phyloP scores from a whole-genome alignment of 805 yeast species.

The Metschnikowia koreensis region DNA sequence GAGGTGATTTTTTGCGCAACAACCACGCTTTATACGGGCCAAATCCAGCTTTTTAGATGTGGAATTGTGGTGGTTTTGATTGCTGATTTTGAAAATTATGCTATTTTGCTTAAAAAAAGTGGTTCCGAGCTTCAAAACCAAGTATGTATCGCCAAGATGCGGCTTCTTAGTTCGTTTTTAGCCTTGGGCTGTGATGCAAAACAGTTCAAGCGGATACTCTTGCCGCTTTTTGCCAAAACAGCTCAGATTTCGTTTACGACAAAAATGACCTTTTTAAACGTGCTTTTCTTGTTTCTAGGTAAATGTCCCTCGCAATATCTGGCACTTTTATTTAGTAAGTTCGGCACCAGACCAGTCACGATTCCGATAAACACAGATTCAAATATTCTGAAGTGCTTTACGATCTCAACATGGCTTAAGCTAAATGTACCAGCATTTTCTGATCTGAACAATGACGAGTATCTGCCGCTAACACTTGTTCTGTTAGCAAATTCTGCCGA shows the following conservation, averaged over 20 bases:
- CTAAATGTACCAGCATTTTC: conserved; percentile 20
- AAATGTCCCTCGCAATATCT: conserved; percentile 29
- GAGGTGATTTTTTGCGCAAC: conserved; percentile 26
- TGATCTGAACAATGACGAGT: conserved; percentile 10
- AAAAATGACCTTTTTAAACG: conserved; percentile 21
- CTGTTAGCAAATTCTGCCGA: conserved; percentile 28
- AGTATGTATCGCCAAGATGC: conserved; percentile 11
- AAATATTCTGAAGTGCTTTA: conserved; percentile 24
- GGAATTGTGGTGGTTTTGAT: conserved; percentile 23
- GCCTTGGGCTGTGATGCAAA: conserved; percentile 36
- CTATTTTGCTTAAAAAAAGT: conserved; percentile 11
- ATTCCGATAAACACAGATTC: conserved; percentile 16
- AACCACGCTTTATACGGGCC: conserved; percentile 24
- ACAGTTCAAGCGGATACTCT: conserved; percentile 20
- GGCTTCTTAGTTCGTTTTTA: conserved; percentile 26
- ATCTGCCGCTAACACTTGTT: conserved; percentile 20
- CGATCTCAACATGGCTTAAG: conserved; percentile 44
- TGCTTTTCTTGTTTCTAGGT: conserved; percentile 23
- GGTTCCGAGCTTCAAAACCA: conserved; percentile 16
- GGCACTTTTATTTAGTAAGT: conserved; percentile 26
- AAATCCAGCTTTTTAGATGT: conserved; percentile 22
- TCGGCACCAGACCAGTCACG: conserved; percentile 10
- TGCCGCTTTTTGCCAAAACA: conserved; percentile 17
- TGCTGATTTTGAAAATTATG: conserved; percentile 17
- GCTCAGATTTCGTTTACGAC: conserved; percentile 3